A percentile compares a stretch with the other conserved stretches of the same genome.
These are phyloP conservation scores for Wickerhamomyces bovis DNA, from an alignment of 805 yeast species.

Conservation along the genomic window DNA sequence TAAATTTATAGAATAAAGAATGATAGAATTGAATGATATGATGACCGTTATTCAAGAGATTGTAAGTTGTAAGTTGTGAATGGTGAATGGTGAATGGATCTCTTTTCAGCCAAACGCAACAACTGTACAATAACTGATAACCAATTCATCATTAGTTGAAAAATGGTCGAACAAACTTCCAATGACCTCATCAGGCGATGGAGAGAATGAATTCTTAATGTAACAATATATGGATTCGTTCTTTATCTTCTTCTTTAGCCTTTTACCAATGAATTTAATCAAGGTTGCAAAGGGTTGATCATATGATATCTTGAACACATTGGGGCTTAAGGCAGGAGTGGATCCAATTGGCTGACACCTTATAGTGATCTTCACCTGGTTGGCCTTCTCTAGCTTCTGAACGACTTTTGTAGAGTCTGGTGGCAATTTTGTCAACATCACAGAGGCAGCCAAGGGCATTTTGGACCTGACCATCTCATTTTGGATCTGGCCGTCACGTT, in stretches of 20 bases:
- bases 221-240: slow-evolving; percentile 32
- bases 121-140: slow-evolving; percentile 38
- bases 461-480: slow-evolving; percentile 17
- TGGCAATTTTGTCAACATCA: slow-evolving; percentile 17
- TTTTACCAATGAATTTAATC: slow-evolving; percentile 38
- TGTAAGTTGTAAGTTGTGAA: neutral
- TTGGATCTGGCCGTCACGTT: slow-evolving; percentile 9
- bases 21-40: neutral
- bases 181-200: slow-evolving; percentile 38
- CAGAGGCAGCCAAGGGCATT: slow-evolving; percentile 20
- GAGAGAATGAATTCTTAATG: slow-evolving; percentile 40
- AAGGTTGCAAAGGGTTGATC: slow-evolving; percentile 42
- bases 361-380: slow-evolving; percentile 30
- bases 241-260: slow-evolving; percentile 24
- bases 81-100: no score
- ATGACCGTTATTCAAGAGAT: neutral
- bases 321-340: slow-evolving; percentile 42
- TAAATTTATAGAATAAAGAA: neutral
- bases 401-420: slow-evolving; percentile 13
- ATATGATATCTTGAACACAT: slow-evolving; percentile 42
- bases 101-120: slow-evolving; percentile 38
- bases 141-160: slow-evolving; percentile 33
- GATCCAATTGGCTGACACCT: slow-evolving; percentile 60
- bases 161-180: slow-evolving; percentile 33
- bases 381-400: slow-evolving; percentile 6